phyloP scores from a whole-genome alignment of 2,329 filamentous ascomycete species.

The Penicillium sp. region DNA sequence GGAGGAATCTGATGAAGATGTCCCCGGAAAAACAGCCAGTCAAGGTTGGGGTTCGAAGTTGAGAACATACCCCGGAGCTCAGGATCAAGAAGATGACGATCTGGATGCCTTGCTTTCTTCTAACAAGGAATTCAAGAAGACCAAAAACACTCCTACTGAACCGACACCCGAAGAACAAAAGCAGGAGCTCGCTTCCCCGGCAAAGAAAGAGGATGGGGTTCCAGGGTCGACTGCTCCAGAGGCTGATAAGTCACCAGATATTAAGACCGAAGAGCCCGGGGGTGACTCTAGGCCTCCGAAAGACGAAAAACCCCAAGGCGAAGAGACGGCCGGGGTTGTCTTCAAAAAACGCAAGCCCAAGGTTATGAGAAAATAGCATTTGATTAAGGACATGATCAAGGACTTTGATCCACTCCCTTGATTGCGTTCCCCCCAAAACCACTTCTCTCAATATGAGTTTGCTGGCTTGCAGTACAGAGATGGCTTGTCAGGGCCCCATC shows the following conservation, averaged over 20 bases:
- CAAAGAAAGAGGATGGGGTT: conserved; percentile 23
- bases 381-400: neutral
- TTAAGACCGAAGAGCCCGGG: conserved; percentile 35
- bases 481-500: neutral
- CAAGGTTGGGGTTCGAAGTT: conserved; percentile 51
- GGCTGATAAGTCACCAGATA: conserved; percentile 12
- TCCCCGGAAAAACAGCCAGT: conserved; percentile 37
- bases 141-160: conserved; percentile 24
- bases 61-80: conserved; percentile 43
- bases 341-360: conserved; percentile 57
- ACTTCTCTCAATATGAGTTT: neutral
- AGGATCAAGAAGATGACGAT: conserved; percentile 37
- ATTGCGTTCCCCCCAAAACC: no score
- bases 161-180: conserved; percentile 20
- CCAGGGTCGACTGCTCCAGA: conserved; percentile 11
- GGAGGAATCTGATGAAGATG: conserved; percentile 38
- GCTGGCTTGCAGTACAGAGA: neutral
- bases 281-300: conserved; percentile 5
- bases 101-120: conserved; percentile 49
- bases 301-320: conserved; percentile 18
- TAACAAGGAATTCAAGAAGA: conserved; percentile 44
- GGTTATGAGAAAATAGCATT: conserved; percentile 41
- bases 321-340: conserved; percentile 40
- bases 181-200: conserved; percentile 9
- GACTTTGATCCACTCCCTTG: neutral